Percentiles rank a stretch among this genome's conserved stretches.
Conservation (phyloP, 805 yeast species). For the Barnettozyma siamensis region DNA sequence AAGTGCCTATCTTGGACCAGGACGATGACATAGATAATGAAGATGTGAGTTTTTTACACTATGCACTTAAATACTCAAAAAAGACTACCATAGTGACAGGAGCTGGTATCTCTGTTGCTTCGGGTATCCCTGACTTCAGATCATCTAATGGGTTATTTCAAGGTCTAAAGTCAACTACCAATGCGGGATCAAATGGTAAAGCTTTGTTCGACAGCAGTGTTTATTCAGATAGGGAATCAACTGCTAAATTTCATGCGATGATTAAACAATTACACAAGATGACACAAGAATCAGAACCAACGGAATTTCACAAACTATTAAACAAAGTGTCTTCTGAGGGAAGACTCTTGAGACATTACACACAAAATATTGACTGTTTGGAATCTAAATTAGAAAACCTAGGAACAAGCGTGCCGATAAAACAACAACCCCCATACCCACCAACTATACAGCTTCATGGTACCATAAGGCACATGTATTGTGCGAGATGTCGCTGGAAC, state of each 20-base stretch:
- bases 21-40: conserved; percentile 29
- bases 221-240: conserved; percentile 56
- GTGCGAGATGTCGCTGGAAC: conserved; percentile 68
- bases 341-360: conserved; percentile 66
- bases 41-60: conserved; percentile 44
- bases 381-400: conserved; percentile 53
- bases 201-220: conserved; percentile 77
- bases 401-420: conserved; percentile 45
- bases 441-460: conserved; percentile 82
- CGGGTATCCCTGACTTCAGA: conserved; percentile 90
- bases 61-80: conserved; percentile 49
- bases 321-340: conserved; percentile 54
- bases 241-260: conserved; percentile 67
- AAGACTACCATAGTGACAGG: conserved; percentile 69
- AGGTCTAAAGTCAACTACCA: conserved; percentile 36
- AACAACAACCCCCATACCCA: conserved; percentile 39
- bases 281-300: conserved; percentile 54
- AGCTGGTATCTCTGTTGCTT: conserved; percentile 87
- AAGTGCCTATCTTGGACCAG: conserved; percentile 27
- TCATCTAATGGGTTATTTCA: conserved; percentile 74
- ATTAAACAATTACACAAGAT: conserved; percentile 54
- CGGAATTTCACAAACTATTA: conserved; percentile 67
- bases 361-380: conserved; percentile 83
- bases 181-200: conserved; percentile 44
- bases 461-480: conserved; percentile 62